phyloP scores from a whole-genome alignment of 257 asterid genomes.

The Ligustrum vulgare region DNA sequence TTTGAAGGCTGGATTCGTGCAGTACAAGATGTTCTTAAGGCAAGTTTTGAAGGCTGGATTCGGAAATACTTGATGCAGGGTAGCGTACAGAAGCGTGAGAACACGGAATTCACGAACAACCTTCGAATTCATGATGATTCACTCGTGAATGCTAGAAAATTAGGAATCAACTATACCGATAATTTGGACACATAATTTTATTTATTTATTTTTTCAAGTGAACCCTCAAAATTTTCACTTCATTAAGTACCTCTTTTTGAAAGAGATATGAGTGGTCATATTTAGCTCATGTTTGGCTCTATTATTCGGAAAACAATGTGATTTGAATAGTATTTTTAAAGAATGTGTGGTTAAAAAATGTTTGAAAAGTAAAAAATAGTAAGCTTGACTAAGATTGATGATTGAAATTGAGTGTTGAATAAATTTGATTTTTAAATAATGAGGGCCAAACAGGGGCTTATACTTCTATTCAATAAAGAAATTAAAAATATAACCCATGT shows the following conservation, averaged over 20 bases:
- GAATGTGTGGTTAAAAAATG: too few relatives aligned
- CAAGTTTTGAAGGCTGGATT: not conserved
- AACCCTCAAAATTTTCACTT: not conserved
- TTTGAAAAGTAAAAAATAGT: too few relatives aligned
- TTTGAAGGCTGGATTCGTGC: too few relatives aligned
- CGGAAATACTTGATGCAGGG: not conserved
- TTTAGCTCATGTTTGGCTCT: too few relatives aligned
- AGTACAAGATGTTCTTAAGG: not conserved
- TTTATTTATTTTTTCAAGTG: too few relatives aligned
- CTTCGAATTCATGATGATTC: not conserved
- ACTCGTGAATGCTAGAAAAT: not conserved
- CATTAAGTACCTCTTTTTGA: not conserved
- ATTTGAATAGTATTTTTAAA: too few relatives aligned
- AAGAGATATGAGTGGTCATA: not conserved
- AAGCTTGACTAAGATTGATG: too few relatives aligned
- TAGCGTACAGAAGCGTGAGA: not conserved
- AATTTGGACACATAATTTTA: not conserved
- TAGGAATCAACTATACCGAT: not conserved
- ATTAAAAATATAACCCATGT: too few relatives aligned
- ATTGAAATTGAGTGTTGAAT: too few relatives aligned
- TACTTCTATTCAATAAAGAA: not conserved
- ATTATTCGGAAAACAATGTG: too few relatives aligned
- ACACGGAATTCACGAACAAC: not conserved
- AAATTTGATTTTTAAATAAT: too few relatives aligned
- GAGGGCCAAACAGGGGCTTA: too few relatives aligned